A percentile compares a stretch with the other conserved stretches of the same genome.
phyloP scores from a whole-genome alignment of 495 filamentous ascomycete genomes.

The Penicillium cosmopolitanum region DNA sequence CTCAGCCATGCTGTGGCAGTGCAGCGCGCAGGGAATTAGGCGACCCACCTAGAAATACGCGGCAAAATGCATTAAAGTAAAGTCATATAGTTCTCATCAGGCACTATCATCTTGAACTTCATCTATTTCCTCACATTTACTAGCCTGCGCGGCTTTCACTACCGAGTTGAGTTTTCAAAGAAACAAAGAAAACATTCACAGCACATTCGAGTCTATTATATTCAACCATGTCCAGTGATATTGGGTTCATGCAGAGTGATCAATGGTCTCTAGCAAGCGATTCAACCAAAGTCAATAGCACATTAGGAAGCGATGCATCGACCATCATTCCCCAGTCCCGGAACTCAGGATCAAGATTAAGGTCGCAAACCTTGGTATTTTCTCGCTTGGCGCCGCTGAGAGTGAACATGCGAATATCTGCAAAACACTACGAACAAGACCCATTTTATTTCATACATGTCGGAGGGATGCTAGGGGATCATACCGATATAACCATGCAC shows the following conservation, averaged over 20 bases:
- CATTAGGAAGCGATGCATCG: neutral
- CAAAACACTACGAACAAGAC: neutral
- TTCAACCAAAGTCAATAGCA: neutral
- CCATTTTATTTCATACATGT: neutral
- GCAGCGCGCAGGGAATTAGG: neutral
- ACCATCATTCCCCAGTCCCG: neutral
- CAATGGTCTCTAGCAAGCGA: neutral
- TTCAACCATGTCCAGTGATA: neutral
- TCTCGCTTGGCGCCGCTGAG: neutral
- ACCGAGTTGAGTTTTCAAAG: too few species aligned
- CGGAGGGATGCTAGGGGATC: neutral
- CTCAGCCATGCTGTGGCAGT: constrained; percentile 4
- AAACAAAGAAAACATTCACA: neutral
- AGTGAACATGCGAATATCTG: neutral
- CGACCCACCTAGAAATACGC: too few species aligned
- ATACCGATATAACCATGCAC: neutral
- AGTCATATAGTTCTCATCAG: neutral
- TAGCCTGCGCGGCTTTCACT: too few species aligned
- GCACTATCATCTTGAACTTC: neutral
- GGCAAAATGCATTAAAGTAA: neutral
- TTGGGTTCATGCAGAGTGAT: neutral
- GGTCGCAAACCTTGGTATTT: neutral
- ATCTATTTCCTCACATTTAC: too few species aligned
- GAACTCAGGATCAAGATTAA: neutral
- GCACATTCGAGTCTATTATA: neutral